phyloP scores from a whole-genome alignment of 2,329 filamentous ascomycete genomes.

The Aureobasidium namibiae region DNA sequence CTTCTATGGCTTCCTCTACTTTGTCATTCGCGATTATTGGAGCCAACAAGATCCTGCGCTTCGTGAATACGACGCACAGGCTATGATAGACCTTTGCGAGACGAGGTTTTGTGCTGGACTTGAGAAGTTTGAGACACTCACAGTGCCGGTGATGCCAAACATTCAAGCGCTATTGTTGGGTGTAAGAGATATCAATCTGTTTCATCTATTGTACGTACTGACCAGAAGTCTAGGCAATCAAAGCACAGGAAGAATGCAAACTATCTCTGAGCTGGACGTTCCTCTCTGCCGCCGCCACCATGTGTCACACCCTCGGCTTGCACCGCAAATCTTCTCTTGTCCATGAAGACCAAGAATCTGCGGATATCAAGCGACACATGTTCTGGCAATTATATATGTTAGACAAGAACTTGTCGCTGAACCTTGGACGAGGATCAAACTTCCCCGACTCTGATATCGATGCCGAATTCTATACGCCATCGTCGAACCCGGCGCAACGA shows the following conservation, averaged over 20 bases:
- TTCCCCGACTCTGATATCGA: slow-evolving; percentile 15
- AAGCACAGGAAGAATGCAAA: slow-evolving; percentile 15
- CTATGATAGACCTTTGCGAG: slow-evolving; percentile 12
- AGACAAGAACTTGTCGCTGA: slow-evolving; percentile 13
- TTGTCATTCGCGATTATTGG: slow-evolving; percentile 13
- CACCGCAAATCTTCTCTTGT: slow-evolving; percentile 10
- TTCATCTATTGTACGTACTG: background rate
- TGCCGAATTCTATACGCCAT: slow-evolving; percentile 3
- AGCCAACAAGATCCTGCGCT: slow-evolving; percentile 7
- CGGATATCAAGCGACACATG: slow-evolving; percentile 14
- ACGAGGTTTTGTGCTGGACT: slow-evolving; percentile 11
- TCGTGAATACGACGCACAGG: background rate
- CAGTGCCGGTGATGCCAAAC: slow-evolving; percentile 10
- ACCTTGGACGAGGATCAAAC: slow-evolving; percentile 10
- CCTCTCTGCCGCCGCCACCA: slow-evolving; percentile 12
- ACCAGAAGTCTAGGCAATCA: background rate
- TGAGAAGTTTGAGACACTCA: slow-evolving; percentile 12
- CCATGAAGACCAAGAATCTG: background rate
- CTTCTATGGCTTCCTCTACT: slow-evolving; percentile 13
- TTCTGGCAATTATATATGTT: slow-evolving; percentile 14
- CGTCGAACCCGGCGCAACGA: slow-evolving; percentile 4
- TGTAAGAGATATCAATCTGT: background rate
- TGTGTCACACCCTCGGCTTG: slow-evolving; percentile 13
- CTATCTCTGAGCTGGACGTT: slow-evolving; percentile 13
- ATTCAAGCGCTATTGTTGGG: slow-evolving; percentile 10